Percentiles rank a stretch among this genome's conserved stretches.
Conservation (phyloP, 2,329 filamentous ascomycete genomes). For the Truncatella angustata region DNA sequence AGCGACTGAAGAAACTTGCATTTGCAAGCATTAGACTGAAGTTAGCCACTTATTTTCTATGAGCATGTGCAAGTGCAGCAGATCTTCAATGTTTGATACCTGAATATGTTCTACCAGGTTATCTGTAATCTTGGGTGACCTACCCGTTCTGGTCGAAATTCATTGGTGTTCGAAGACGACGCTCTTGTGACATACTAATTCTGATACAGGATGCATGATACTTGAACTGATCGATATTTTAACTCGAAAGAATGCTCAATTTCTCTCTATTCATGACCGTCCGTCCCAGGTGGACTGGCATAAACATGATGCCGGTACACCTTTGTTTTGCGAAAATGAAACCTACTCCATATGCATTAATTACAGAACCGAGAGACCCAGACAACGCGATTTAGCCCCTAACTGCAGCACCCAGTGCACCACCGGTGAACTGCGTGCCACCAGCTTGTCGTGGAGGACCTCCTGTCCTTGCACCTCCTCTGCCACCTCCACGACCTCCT, state of each 20-base stretch:
- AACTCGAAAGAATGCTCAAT: slow-evolving; percentile 7
- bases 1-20: too few relatives aligned
- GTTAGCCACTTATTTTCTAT: too few relatives aligned
- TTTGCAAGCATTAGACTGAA: too few relatives aligned
- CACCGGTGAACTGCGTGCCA: slow-evolving; percentile 78
- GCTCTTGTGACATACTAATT: too few relatives aligned
- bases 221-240: not conserved
- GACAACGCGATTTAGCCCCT: slow-evolving; percentile 44
- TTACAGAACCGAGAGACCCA: slow-evolving; percentile 24
- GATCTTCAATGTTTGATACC: too few relatives aligned
- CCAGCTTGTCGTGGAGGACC: slow-evolving; percentile 67
- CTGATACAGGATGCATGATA: too few relatives aligned
- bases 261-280: slow-evolving; percentile 9
- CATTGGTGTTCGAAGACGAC: too few relatives aligned
- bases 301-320: slow-evolving; percentile 7
- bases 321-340: slow-evolving; percentile 12
- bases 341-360: slow-evolving; percentile 17
- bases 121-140: too few relatives aligned
- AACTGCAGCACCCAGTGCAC: slow-evolving; percentile 70
- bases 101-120: too few relatives aligned
- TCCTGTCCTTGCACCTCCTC: slow-evolving; percentile 41
- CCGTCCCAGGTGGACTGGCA: slow-evolving; percentile 6
- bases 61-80: too few relatives aligned
- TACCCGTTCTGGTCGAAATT: too few relatives aligned
- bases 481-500: slow-evolving; percentile 49